These are phyloP conservation scores for Hypoxylon intermedium DNA, from an alignment of 495 filamentous ascomycete species.

Conservation along the genomic window DNA sequence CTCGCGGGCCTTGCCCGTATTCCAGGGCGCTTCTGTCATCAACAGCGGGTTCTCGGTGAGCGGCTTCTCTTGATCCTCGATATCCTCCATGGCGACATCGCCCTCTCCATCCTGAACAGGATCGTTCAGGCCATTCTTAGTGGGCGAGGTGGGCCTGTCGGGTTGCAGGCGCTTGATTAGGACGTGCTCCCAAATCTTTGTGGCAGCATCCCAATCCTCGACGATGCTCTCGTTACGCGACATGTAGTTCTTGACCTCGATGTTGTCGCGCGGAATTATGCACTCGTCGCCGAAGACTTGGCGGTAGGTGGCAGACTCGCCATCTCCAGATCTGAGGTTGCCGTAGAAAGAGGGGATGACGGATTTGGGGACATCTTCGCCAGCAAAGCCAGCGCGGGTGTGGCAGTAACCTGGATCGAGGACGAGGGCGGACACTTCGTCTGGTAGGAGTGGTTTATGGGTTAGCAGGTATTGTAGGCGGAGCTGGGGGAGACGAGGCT, in stretches of 20 bases:
- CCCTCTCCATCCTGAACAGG: constrained; percentile 65
- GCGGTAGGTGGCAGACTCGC: constrained; percentile 59
- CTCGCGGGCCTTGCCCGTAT: constrained; percentile 82
- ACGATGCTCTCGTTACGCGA: constrained; percentile 81
- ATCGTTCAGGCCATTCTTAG: constrained; percentile 75
- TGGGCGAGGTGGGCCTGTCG: constrained; percentile 69
- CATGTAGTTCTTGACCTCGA: constrained; percentile 91
- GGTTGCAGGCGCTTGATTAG: constrained; percentile 78
- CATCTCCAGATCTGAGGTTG: constrained; percentile 55
- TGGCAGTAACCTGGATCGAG: constrained; percentile 92
- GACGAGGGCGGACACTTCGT: constrained; percentile 96
- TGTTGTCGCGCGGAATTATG: constrained; percentile 72
- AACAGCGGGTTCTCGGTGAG: constrained; percentile 88
- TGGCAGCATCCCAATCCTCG: constrained; percentile 94
- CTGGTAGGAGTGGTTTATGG: constrained; percentile 53
- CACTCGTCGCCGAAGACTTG: constrained; percentile 87
- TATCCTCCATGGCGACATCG: constrained; percentile 67
- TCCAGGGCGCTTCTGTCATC: constrained; percentile 95
- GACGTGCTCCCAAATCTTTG: constrained; percentile 79
- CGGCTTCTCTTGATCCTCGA: constrained; percentile 75
- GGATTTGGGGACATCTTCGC: constrained; percentile 95
- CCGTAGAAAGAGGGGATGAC: constrained; percentile 89
- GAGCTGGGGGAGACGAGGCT: constrained; percentile 26
- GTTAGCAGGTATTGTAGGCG: constrained; percentile 10
- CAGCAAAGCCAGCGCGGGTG: constrained; percentile 93